Conservation (phyloP, 306 rosid genomes). For the Datisca glomerata region DNA sequence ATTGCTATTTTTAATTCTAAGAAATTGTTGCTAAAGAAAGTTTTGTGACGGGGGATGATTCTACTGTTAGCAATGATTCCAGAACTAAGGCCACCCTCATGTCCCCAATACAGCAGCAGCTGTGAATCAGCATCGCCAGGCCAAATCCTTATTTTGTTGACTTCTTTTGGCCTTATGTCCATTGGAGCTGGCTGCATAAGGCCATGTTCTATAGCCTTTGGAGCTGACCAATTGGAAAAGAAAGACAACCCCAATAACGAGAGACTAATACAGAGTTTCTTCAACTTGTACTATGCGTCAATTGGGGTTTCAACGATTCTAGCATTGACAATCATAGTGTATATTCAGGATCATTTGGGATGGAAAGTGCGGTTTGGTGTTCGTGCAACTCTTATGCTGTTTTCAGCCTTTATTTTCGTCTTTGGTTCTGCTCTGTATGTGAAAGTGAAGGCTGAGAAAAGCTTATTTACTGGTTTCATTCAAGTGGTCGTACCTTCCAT, state of each 20-base stretch:
- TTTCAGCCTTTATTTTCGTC: constrained; percentile 30
- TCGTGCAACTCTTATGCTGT: constrained; percentile 45
- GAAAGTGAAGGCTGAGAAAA: constrained; percentile 33
- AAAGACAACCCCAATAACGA: constrained; percentile 23
- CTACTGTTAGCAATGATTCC: neutral
- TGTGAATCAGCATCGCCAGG: neutral
- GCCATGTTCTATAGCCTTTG: constrained; percentile 1
- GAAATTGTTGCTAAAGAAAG: neutral
- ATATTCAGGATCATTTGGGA: constrained; percentile 41
- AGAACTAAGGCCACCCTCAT: neutral
- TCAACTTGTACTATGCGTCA: constrained; percentile 48
- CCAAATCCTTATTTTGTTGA: neutral
- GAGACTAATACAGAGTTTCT: constrained; percentile 40
- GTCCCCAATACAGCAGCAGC: neutral
- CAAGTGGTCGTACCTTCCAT: constrained; percentile 35
- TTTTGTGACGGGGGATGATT: neutral
- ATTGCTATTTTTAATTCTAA: neutral
- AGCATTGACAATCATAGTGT: constrained; percentile 41
- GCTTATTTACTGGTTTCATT: constrained; percentile 37
- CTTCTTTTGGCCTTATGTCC: constrained; percentile 1
- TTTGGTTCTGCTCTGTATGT: constrained; percentile 38
- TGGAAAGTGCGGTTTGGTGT: constrained; percentile 70
- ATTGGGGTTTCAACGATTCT: constrained; percentile 27
- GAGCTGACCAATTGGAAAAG: constrained; percentile 6
- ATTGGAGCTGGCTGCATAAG: constrained; percentile 1